Evolutionary conservation across 768 basidiomycete species (phyloP).

Genomic region (Mycena crocata): DNA sequence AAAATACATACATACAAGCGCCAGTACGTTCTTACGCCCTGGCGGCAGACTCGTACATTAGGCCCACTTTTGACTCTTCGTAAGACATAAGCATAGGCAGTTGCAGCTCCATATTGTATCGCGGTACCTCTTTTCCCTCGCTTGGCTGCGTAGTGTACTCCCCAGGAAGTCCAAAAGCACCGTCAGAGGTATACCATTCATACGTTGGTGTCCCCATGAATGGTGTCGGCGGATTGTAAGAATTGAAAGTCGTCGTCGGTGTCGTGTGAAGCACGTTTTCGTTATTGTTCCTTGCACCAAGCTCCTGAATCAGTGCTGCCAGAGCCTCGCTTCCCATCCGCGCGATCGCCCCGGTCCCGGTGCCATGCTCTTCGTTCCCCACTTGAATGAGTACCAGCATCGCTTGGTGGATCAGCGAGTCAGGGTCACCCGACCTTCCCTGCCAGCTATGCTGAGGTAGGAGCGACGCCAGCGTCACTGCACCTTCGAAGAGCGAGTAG

Average conservation of each 20-base stretch:
- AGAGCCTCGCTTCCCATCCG: slow-evolving; percentile 54
- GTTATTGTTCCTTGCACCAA: slow-evolving; percentile 9
- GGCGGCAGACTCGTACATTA: slow-evolving; percentile 21
- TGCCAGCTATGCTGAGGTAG: slow-evolving; percentile 53
- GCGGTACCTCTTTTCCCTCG: slow-evolving; percentile 15
- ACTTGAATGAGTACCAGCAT: slow-evolving; percentile 50
- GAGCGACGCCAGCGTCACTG: slow-evolving; percentile 57
- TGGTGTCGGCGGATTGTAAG: slow-evolving; percentile 14
- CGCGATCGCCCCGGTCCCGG: slow-evolving; percentile 54
- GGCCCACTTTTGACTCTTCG: slow-evolving; percentile 26
- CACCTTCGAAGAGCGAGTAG: slow-evolving; percentile 59
- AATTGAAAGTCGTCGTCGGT: slow-evolving; percentile 4
- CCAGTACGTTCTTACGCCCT: background rate
- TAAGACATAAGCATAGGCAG: slow-evolving; percentile 27
- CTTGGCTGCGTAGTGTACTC: slow-evolving; percentile 14
- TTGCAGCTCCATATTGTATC: slow-evolving; percentile 24
- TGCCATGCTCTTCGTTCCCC: slow-evolving; percentile 47
- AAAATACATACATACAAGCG: background rate
- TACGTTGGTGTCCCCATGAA: slow-evolving; percentile 25
- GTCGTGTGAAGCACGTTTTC: slow-evolving; percentile 32
- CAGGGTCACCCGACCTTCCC: slow-evolving; percentile 51
- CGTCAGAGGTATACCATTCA: slow-evolving; percentile 26
- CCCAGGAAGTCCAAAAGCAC: slow-evolving; percentile 6
- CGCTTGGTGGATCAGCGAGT: slow-evolving; percentile 51
- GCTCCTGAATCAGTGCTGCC: slow-evolving; percentile 44